Evolutionary conservation across 257 asterid species (phyloP), one percentile per base, ranked within the genome.

Genomic region (Catharanthus roseus): DNA sequence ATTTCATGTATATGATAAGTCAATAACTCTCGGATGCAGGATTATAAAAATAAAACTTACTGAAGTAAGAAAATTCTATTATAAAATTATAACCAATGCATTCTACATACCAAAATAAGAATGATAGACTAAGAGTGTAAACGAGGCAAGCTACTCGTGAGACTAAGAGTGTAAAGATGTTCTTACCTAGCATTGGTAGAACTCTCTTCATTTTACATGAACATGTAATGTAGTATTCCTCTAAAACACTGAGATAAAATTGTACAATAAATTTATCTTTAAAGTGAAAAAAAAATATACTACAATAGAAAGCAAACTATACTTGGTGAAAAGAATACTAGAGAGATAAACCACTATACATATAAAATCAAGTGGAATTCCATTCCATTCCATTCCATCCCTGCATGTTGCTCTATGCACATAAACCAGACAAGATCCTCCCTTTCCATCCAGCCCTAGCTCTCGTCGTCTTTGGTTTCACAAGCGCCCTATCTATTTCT

Each of bases 401-500:
- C 28, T 33, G 26, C 13, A 16, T 16, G 67, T 3, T 31, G 65
- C 10, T 60, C 66, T 6, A 29, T 34, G 65, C 45, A 34, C 1
- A 8, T 7, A 38, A 62, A 34, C 15, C 47, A 62, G 44, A 33
- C 5, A 34, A 26, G 42, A 23, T 42, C 18, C 44, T 28, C 39
- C 74, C n/a, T 21, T 24, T 28, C 31, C 12, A 33, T 57, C 5
- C 24, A 54, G 1, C 1, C 15, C 10, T 29, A 12, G 53, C 45
- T n/a, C 10, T 61, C 34, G 21, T 15, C 49, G 2, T 21, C 18
- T 10, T 60, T 9, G 38, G 45, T 45, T 18, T 3, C 5, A 24
- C 0, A 15, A 4, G 23, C 42, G 5, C 5, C 10, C 47, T 42
- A 42, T 51, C 49, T 75, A 91, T 66, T 85, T 82, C 71, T 86